Evolutionary conservation across 345 rosid genomes (phyloP), one percentile per base, ranked within the genome.

Genomic region (Bretschneidera sinensis): DNA sequence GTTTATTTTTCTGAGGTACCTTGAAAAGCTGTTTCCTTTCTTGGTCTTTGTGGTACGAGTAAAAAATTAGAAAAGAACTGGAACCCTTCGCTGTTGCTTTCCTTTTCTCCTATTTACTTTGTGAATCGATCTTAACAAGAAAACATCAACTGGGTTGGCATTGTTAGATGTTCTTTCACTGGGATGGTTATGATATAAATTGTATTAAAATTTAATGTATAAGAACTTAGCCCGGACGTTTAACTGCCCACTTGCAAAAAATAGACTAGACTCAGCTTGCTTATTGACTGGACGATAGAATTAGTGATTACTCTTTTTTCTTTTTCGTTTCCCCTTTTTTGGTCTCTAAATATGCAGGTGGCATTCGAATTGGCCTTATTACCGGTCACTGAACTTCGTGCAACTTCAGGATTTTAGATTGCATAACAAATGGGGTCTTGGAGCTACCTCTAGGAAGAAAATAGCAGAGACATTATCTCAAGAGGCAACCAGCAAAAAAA

Each of bases 371-470:
- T 72, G 69, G 51, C 70, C 76, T 63, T 62, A 54, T 68, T 39
- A 55, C 54, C 77, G 63, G 9, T 63, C 78, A 24, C 55, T 73
- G 43, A 79, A 78, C 51, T 54, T 71, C 34, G 75, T 73, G 47
- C 82, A 71, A 60, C 21, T 71, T 75, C 76, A 74, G 64, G 71
- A 74, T 68, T 73, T 71, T 65, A 62, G 73, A 63, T 71, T 73
- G 74, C 82, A 66, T 52, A 77, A 55, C 62, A 80, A 83, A 67
- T 74, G 79, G 77, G 51, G 61, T 28, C 69, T 78, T 52, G 69
- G 73, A 1, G 83, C 84, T 67, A 48, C 71, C n/a, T 76, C 81
- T 63, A 80, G 83, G 75, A 85, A 62, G 79, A 79, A 85, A 73
- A 35, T 68, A 55, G 71, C 74, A 0, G 83, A 76, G 43, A 51